Evolutionary conservation across 2,329 filamentous ascomycete genomes (phyloP).

Genomic region (Bipolaris victoriae): DNA sequence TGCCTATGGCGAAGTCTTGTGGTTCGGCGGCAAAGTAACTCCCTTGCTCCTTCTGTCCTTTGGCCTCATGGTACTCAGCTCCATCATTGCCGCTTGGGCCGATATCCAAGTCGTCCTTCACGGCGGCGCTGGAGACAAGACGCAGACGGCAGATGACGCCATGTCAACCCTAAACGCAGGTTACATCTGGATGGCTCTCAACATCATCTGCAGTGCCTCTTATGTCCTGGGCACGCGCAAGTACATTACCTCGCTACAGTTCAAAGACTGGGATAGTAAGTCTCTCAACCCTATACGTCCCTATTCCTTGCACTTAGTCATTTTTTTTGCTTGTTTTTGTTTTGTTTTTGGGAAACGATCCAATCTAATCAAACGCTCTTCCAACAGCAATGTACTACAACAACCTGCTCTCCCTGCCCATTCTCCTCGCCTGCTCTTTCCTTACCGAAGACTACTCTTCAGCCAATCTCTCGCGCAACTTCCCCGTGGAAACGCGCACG

Average conservation of each 20-base stretch:
- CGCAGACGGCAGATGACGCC: slow-evolving; percentile 62
- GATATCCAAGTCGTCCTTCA: slow-evolving; percentile 86
- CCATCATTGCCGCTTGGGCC: slow-evolving; percentile 92
- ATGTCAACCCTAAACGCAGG: slow-evolving; percentile 67
- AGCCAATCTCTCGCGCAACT: slow-evolving; percentile 82
- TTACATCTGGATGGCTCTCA: slow-evolving; percentile 57
- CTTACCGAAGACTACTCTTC: slow-evolving; percentile 90
- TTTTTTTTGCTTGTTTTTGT: background rate
- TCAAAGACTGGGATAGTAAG: slow-evolving; percentile 99
- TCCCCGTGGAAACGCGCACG: slow-evolving; percentile 79
- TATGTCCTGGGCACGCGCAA: slow-evolving; percentile 95
- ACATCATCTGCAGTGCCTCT: slow-evolving; percentile 90
- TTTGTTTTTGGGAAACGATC: too few species aligned
- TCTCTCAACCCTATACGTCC: background rate
- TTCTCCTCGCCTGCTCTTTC: slow-evolving; percentile 81
- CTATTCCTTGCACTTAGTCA: background rate
- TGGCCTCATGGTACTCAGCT: slow-evolving; percentile 94
- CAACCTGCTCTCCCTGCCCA: slow-evolving; percentile 94
- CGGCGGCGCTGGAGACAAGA: slow-evolving; percentile 62
- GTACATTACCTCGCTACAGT: slow-evolving; percentile 98
- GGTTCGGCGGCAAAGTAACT: slow-evolving; percentile 94
- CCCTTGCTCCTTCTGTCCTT: slow-evolving; percentile 89
- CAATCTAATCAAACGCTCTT: too few species aligned
- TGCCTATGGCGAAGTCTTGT: slow-evolving; percentile 95
- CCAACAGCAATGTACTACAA: slow-evolving; percentile 96